Conservation (phyloP, 2,329 filamentous ascomycete genomes). For the Cercospora zeae-maydis region DNA sequence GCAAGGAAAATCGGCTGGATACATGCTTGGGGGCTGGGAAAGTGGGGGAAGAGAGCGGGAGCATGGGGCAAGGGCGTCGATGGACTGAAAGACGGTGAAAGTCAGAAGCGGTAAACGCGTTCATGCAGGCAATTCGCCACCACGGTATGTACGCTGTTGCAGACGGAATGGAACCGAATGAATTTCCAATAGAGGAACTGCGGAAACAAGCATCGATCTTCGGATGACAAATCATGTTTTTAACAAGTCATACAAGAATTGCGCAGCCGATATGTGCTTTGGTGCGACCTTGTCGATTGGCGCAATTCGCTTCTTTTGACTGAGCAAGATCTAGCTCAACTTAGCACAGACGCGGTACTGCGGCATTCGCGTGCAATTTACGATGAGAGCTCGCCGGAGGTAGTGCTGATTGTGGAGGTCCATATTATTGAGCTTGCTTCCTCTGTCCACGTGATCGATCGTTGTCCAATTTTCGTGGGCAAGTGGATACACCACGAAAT, state of each 20-base stretch:
- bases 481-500: neutral
- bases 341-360: neutral
- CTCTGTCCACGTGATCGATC: neutral
- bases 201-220: neutral
- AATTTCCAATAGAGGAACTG: neutral
- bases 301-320: too few relatives aligned
- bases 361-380: neutral
- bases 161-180: neutral
- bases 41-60: constrained; percentile 53
- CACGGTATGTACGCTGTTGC: neutral
- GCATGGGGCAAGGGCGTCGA: constrained; percentile 52
- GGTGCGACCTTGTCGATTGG: too few relatives aligned
- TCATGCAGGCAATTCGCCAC: neutral
- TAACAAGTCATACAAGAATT: neutral
- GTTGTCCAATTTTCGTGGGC: neutral
- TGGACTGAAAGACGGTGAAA: constrained; percentile 42
- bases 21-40: constrained; percentile 54
- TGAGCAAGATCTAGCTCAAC: neutral
- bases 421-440: neutral
- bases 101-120: constrained; percentile 29
- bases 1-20: constrained; percentile 52
- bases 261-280: neutral
- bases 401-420: neutral
- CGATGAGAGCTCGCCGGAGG: neutral
- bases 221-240: neutral